Conservation (phyloP, 108 stramenopile genomes). For the Aurantiochytrium sp. region DNA sequence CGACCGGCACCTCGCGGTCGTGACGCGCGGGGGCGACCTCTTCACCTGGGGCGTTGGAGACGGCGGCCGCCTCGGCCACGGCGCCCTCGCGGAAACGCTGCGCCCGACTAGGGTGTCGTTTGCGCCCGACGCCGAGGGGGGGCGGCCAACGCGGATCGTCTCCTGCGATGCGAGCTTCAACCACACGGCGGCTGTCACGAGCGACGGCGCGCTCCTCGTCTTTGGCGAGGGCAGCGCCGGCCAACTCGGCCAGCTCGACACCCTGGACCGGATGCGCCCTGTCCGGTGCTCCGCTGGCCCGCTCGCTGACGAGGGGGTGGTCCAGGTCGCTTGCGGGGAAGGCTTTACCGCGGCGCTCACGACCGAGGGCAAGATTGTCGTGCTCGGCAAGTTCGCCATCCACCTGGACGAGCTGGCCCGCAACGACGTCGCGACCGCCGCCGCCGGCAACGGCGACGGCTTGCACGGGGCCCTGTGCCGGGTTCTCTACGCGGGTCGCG, state of each 20-base stretch:
- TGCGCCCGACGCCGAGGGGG: background rate
- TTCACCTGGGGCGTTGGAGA: background rate
- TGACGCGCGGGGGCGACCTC: background rate
- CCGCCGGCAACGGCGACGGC: too few relatives aligned
- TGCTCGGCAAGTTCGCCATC: background rate
- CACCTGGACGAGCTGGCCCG: background rate
- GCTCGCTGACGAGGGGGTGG: background rate
- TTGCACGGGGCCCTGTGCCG: too few relatives aligned
- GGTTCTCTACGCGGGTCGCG: too few relatives aligned
- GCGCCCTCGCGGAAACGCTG: background rate
- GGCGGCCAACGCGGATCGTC: background rate
- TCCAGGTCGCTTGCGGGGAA: background rate
- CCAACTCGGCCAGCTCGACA: background rate
- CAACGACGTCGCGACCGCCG: background rate
- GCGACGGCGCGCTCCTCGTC: background rate
- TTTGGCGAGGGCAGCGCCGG: background rate
- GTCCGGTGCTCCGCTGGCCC: background rate
- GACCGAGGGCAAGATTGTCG: background rate
- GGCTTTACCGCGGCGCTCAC: background rate
- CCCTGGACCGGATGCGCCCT: background rate
- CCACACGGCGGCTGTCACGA: background rate
- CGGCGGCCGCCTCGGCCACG: background rate
- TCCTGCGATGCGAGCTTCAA: background rate
- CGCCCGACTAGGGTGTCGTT: background rate
- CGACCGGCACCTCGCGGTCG: background rate